Evolutionary conservation across 2,329 filamentous ascomycete species (phyloP), one percentile per base, ranked within the genome.

Genomic region (Fusarium vanettenii): DNA sequence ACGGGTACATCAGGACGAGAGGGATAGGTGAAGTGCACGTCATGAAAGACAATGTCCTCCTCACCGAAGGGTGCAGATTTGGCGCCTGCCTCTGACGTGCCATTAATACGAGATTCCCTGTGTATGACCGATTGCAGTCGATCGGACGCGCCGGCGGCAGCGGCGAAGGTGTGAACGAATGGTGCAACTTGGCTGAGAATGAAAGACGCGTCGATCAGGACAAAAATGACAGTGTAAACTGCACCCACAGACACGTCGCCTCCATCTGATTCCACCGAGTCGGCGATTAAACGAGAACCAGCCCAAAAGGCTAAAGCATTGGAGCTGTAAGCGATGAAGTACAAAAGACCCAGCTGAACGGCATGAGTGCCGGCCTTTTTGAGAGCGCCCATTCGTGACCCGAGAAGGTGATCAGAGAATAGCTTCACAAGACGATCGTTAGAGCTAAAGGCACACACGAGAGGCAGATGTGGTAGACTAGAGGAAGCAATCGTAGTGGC

Each of bases 261-360:
- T 4, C 74, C 72, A 31, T 78, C 76, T 9, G 81, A 80, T 8
- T 79, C 79, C 7, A 37, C 55, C 3, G 10, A 84, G 80, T 83
- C 79, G 27, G 83, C 83, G 72, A 86, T 86, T 59, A 86, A 86
- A 37, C 83, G 85, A 72, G 88, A 90, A 55, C 91, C 91, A 79
- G 92, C 87, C 90, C 90, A 93, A 77, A 92, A 93, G 0, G 91
- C 90, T 13, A 93, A 82, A 2, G 89, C 90, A 79, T 92, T 92
- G 9, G 90, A 90, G 3, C 89, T 87, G 71, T 91, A 92, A 5
- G 90, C 89, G 70, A 93, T 88, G 73, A 93, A 92, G 79, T 92
- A 93, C 5, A 92, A 81, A 18, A 88, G 79, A 14, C 90, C 90
- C 10, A 89, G 85, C 78, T 92, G 89, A 0, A 88, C 81, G 4